A percentile compares a stretch with the other conserved stretches of the same genome.
These are phyloP conservation scores for Heracleum sosnowskyi DNA, from an alignment of 129 eudicot species.

Conservation along the genomic window DNA sequence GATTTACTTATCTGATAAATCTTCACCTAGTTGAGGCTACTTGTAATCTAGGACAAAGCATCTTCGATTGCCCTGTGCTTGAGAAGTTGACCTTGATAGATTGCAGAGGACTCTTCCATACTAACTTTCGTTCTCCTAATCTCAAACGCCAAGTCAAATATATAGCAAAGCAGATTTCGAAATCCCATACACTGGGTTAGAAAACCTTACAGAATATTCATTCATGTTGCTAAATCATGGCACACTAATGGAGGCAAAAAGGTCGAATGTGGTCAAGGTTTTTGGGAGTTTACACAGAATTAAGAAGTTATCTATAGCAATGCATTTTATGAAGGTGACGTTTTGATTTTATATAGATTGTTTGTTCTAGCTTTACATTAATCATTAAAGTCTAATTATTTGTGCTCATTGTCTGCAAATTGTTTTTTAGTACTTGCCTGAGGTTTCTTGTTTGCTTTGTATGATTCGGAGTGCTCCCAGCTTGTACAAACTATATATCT, in stretches of 20 bases:
- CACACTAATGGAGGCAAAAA: neutral
- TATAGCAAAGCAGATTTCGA: neutral
- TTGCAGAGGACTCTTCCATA: neutral
- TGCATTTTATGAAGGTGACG: neutral
- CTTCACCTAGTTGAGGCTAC: neutral
- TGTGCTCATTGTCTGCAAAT: neutral
- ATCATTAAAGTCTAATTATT: neutral
- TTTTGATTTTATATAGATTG: neutral
- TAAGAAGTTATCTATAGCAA: neutral
- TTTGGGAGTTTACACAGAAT: neutral
- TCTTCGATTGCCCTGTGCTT: neutral
- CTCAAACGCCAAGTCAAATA: neutral
- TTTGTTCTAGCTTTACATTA: neutral
- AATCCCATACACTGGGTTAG: neutral
- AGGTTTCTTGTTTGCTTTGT: neutral
- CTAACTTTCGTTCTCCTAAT: neutral
- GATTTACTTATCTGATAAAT: neutral
- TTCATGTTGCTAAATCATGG: too few species aligned
- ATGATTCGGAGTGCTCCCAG: neutral
- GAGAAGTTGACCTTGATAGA: neutral
- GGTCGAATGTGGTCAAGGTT: neutral
- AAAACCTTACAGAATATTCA: neutral
- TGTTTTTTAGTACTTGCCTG: neutral
- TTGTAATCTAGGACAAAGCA: neutral
- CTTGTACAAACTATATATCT: neutral